Evolutionary conservation across 2,329 filamentous ascomycete genomes (phyloP).

Genomic region (Delphinella strobiligena): DNA sequence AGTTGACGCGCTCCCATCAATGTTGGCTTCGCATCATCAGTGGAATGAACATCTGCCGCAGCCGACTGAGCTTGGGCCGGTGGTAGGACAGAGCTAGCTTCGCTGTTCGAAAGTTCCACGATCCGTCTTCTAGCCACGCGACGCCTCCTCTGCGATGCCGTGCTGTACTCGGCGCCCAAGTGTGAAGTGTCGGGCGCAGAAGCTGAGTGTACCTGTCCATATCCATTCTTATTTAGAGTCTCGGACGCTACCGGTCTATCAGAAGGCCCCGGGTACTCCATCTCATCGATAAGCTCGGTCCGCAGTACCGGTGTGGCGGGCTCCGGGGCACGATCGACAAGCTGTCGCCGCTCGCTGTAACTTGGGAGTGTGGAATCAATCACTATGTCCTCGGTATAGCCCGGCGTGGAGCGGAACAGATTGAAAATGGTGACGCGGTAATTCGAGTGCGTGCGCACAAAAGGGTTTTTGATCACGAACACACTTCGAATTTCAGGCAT

Average conservation of each 20-base stretch:
- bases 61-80: no score
- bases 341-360: conserved; percentile 73
- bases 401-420: conserved; percentile 78
- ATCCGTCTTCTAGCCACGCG: conserved; percentile 45
- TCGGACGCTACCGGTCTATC: no score
- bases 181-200: not conserved
- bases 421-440: conserved; percentile 93
- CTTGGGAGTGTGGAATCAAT: conserved; percentile 76
- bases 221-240: no score
- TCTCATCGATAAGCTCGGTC: no score
- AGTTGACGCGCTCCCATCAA: no score
- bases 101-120: conserved; percentile 43
- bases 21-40: no score
- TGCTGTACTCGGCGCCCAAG: not conserved
- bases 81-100: no score
- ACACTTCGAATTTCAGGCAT: conserved; percentile 88
- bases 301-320: conserved; percentile 62
- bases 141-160: conserved; percentile 24
- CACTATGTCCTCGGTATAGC: conserved; percentile 78
- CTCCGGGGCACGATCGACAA: conserved; percentile 68
- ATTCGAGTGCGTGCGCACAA: conserved; percentile 72
- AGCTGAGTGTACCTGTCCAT: no score
- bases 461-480: conserved; percentile 86
- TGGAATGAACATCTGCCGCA: no score
- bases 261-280: no score